These are phyloP conservation scores for Aureobasidium sp. DNA, from an alignment of 2,329 filamentous ascomycete genomes.

Conservation along the genomic window DNA sequence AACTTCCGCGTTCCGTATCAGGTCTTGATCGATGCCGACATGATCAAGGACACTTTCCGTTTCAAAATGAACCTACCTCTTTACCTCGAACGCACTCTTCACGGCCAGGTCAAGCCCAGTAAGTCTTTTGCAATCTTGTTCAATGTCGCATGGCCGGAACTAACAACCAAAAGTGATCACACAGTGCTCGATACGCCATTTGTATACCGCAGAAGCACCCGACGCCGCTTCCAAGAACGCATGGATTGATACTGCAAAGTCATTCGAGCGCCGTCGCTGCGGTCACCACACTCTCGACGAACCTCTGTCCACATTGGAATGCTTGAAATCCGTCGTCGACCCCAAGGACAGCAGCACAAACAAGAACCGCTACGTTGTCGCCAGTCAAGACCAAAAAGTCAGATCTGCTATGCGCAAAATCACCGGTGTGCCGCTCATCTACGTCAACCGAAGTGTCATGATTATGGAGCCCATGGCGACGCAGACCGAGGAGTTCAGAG, in stretches of 20 bases:
- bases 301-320: constrained; percentile 63
- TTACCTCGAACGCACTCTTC: constrained; percentile 72
- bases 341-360: constrained; percentile 65
- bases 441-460: constrained; percentile 73
- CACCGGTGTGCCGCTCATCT: constrained; percentile 67
- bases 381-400: constrained; percentile 62
- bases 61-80: constrained; percentile 86
- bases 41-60: constrained; percentile 70
- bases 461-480: constrained; percentile 71
- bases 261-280: constrained; percentile 67
- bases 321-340: constrained; percentile 68
- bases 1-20: constrained; percentile 93
- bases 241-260: constrained; percentile 70
- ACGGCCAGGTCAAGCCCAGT: constrained; percentile 80
- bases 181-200: constrained; percentile 71
- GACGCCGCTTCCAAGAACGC: constrained; percentile 35
- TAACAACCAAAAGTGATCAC: constrained; percentile 56
- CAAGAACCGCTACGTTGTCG: constrained; percentile 73
- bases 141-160: neutral
- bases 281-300: constrained; percentile 69
- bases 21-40: constrained; percentile 78
- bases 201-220: constrained; percentile 49
- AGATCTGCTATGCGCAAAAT: constrained; percentile 59
- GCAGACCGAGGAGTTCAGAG: constrained; percentile 55
- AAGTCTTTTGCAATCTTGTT: constrained; percentile 29